Conservation (phyloP, 176 grass and related monocot species). For the Raddia guianensis region DNA sequence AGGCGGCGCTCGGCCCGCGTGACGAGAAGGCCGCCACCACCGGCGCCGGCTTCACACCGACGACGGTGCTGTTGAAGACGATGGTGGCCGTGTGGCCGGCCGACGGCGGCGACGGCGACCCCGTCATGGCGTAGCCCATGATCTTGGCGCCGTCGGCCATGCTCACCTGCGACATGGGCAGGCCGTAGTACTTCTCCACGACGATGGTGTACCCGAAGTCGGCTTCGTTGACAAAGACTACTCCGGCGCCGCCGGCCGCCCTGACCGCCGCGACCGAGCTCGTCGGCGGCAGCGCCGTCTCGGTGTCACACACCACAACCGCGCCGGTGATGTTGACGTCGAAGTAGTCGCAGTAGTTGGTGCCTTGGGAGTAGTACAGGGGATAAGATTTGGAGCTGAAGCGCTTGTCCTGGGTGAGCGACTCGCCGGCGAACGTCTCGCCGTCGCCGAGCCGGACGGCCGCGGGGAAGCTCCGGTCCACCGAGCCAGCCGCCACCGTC, state of each 20-base stretch:
- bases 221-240: slow-evolving; percentile 47
- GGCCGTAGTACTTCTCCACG: slow-evolving; percentile 33
- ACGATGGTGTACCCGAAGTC: slow-evolving; percentile 49
- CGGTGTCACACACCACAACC: slow-evolving; percentile 54
- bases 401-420: slow-evolving; percentile 45
- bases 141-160: slow-evolving; percentile 41
- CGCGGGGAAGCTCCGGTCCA: slow-evolving; percentile 55
- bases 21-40: slow-evolving; percentile 61
- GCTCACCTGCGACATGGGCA: slow-evolving; percentile 48
- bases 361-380: slow-evolving; percentile 39
- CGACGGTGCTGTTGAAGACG: slow-evolving; percentile 47
- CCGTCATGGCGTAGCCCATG: slow-evolving; percentile 27
- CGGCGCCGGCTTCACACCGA: slow-evolving; percentile 51
- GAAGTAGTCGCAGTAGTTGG: slow-evolving; percentile 48
- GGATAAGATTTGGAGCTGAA: slow-evolving; percentile 50
- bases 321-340: slow-evolving; percentile 47
- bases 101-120: background rate
- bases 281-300: slow-evolving; percentile 40
- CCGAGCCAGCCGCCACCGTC: slow-evolving; percentile 53
- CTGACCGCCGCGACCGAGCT: slow-evolving; percentile 33
- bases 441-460: slow-evolving; percentile 57
- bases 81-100: slow-evolving; percentile 37
- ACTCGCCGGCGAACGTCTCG: slow-evolving; percentile 45
- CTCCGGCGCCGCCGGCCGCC: slow-evolving; percentile 39
- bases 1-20: slow-evolving; percentile 43